These are phyloP conservation scores for Vicia sativa DNA, from an alignment of 306 rosid genomes.

Conservation along the genomic window DNA sequence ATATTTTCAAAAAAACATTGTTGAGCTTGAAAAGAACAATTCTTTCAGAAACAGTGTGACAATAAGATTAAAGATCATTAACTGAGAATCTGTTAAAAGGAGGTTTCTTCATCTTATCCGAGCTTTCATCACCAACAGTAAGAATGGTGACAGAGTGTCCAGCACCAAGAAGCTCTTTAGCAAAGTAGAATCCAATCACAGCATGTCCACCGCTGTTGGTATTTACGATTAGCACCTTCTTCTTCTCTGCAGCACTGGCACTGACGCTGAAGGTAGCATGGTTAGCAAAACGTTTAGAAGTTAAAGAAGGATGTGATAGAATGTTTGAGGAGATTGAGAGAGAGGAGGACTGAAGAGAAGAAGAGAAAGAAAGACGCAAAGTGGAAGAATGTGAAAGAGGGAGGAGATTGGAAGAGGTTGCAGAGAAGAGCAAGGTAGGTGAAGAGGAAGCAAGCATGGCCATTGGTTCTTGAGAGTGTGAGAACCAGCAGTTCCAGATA, in stretches of 20 bases:
- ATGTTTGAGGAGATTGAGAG: constrained; percentile 52
- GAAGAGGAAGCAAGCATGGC: constrained; percentile 82
- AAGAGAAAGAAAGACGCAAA: constrained; percentile 56
- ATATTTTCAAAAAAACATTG: constrained; percentile 13
- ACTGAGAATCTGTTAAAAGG: constrained; percentile 90
- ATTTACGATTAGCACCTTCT: constrained; percentile 78
- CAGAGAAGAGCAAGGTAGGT: constrained; percentile 54
- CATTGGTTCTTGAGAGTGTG: constrained; percentile 56
- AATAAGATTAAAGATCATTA: constrained; percentile 21
- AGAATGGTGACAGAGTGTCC: constrained; percentile 77
- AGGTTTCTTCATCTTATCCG: constrained; percentile 90
- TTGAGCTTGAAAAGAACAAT: background rate
- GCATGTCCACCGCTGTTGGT: constrained; percentile 93
- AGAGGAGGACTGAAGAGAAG: constrained; percentile 51
- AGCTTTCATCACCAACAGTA: constrained; percentile 85
- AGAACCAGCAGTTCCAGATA: constrained; percentile 61
- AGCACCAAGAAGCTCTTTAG: constrained; percentile 78
- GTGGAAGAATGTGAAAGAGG: constrained; percentile 50
- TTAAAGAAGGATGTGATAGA: constrained; percentile 38
- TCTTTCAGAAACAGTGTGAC: background rate
- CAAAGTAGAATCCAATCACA: constrained; percentile 84
- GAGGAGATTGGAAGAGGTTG: constrained; percentile 50
- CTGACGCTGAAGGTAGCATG: constrained; percentile 46
- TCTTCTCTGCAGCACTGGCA: constrained; percentile 63
- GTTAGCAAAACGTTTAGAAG: constrained; percentile 40